phyloP scores from a whole-genome alignment of 1,139 yeast genomes.

The Blastobotrys petasosporus region DNA sequence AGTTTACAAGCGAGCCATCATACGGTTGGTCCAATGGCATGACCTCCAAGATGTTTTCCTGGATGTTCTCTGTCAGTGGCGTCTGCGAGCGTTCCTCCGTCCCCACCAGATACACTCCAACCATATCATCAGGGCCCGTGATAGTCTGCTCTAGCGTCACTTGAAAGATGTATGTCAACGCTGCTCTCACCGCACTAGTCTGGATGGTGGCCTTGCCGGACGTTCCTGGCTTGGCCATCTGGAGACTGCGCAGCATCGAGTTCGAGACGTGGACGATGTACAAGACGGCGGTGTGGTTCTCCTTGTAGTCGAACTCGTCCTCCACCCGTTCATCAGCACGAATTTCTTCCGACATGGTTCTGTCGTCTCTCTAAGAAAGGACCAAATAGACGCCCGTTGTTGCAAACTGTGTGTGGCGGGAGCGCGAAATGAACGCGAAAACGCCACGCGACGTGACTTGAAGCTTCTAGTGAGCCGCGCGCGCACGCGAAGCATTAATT shows the following conservation, averaged over 20 bases:
- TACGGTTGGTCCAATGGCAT: constrained; percentile 31
- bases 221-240: background rate
- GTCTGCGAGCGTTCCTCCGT: constrained; percentile 16
- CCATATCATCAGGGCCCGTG: constrained; percentile 20
- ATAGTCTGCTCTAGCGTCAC: background rate
- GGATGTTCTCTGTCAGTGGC: background rate
- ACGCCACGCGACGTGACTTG: too few species aligned
- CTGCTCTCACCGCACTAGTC: background rate
- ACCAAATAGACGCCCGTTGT: too few species aligned
- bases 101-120: constrained; percentile 35
- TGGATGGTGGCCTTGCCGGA: background rate
- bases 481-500: too few species aligned
- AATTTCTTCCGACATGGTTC: too few species aligned
- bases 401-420: too few species aligned
- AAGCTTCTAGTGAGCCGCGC: too few species aligned
- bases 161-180: background rate
- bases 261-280: background rate
- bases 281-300: background rate
- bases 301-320: constrained; percentile 1
- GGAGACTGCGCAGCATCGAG: background rate
- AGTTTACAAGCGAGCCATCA: constrained; percentile 23
- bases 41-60: constrained; percentile 19
- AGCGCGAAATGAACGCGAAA: too few species aligned
- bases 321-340: background rate
- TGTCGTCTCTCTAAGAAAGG: too few species aligned